Conservation (phyloP, 305 asterid species). For the Ilex paraguariensis region DNA sequence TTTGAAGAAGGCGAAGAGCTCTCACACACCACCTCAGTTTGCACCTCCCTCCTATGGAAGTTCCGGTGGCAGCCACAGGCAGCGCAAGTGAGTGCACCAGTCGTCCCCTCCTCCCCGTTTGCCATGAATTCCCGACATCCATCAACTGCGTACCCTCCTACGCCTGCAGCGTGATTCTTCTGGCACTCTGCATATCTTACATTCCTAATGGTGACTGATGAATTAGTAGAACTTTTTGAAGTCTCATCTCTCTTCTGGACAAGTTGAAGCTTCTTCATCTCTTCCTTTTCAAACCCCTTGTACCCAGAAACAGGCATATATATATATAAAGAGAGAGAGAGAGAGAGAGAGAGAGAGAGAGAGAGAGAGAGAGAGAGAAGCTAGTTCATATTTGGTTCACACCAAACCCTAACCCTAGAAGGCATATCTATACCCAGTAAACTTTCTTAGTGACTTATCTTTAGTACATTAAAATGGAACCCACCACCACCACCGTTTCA, state of each 20-base stretch:
- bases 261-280: constrained; percentile 55
- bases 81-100: constrained; percentile 62
- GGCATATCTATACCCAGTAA: constrained; percentile 44
- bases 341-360: too few species aligned
- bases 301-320: not conserved
- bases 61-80: constrained; percentile 91
- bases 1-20: constrained; percentile 21
- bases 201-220: constrained; percentile 29
- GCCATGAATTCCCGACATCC: constrained; percentile 93
- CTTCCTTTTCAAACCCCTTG: not conserved
- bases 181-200: constrained; percentile 73
- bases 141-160: constrained; percentile 82
- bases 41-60: constrained; percentile 60
- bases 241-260: constrained; percentile 37
- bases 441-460: not conserved
- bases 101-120: constrained; percentile 40
- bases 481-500: not conserved
- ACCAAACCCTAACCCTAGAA: constrained; percentile 82
- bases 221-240: constrained; percentile 27
- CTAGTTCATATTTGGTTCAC: constrained; percentile 24
- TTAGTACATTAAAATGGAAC: not conserved
- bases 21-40: constrained; percentile 41
- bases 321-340: not conserved
- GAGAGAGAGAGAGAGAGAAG: not conserved
- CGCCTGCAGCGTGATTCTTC: constrained; percentile 68